Evolutionary conservation across 139 green algal genomes (phyloP).

Genomic region (Haematococcus sp.): DNA sequence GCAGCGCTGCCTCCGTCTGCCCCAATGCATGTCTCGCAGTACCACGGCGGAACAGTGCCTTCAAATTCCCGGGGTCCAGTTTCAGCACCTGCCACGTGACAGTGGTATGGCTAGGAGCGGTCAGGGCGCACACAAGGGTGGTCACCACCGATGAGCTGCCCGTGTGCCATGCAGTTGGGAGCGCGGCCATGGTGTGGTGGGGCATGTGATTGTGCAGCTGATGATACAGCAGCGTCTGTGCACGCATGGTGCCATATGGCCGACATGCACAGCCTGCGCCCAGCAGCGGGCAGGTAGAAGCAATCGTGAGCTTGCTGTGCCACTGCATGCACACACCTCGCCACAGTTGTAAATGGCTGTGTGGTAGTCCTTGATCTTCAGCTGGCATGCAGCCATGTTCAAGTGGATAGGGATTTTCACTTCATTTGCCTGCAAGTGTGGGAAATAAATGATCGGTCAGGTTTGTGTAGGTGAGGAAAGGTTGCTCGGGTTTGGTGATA

Average conservation of each 20-base stretch:
- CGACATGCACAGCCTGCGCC: background rate
- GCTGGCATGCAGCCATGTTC: constrained; percentile 47
- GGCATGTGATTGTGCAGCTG: too few species aligned
- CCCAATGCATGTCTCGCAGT: constrained; percentile 50
- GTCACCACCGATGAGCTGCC: too few species aligned
- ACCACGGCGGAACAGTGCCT: constrained; percentile 76
- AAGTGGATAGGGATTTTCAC: constrained; percentile 40
- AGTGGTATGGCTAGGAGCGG: background rate
- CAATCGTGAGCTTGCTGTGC: background rate
- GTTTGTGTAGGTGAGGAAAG: background rate
- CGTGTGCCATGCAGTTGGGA: too few species aligned
- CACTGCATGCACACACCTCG: constrained; percentile 29
- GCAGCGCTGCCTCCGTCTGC: constrained; percentile 54
- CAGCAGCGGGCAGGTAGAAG: background rate
- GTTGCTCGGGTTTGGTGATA: too few species aligned
- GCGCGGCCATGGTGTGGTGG: too few species aligned
- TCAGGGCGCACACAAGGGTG: background rate
- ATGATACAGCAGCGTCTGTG: too few species aligned
- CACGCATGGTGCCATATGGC: background rate
- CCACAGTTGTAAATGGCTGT: constrained; percentile 52
- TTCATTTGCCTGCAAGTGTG: constrained; percentile 34
- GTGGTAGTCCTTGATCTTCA: constrained; percentile 58
- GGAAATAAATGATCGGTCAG: background rate
- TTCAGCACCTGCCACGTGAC: constrained; percentile 37
- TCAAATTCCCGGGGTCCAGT: constrained; percentile 44